Base-by-base conservation (phyloP, 352 stramenopile species). In the Aphanomyces cochlioides region DNA sequence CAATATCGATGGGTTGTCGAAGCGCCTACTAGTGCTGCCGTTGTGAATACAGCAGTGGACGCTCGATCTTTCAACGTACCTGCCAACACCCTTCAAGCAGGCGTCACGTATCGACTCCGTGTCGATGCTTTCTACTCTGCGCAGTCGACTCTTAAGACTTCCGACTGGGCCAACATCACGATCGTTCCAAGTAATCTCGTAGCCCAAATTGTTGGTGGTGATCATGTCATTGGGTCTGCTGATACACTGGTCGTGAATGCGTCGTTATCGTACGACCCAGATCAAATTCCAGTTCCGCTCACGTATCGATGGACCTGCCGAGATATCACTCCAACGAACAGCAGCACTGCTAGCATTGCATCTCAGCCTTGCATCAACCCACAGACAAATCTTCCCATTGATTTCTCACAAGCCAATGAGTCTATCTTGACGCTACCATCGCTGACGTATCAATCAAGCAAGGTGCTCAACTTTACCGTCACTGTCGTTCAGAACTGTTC, bases 11-110 rank as follows among this genome's bases (percentile, higher is more conserved):
- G 85, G 85, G 73, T 66, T 5, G 63, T 64, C 4, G 36, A 66
- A 13, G 47, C 37, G 5, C 61, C 74, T 8, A 38, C 56, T 3
- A 67, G 50, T 13, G 73, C 13, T 13, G 43, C 40, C 4, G 71
- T 75, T 8, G 77, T 73, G 34, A 90, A 91, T 56, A 77, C 73
- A 0, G 85, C 83, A n/a, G 78, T 79, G 50, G 81, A 91, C 47
- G 82, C 85, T 4, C 80, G 82, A 12, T 72, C 84, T 5, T 93
- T 90, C 53, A 79, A 76, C 15, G 58, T 91, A 0, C 56, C 76
- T 0, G 73, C 80, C 2, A 74, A 78, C 4, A 57, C 71, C 7
- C 65, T 93, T 0, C 65, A 77, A 17, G 72, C 74, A 5, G 78
- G 75, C 2, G 73, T 72, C n/a, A 80, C 76, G 2, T 91, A 91